phyloP scores from a whole-genome alignment of 371 early-diverging fungal species.

The Amoeboradix gromovi region DNA sequence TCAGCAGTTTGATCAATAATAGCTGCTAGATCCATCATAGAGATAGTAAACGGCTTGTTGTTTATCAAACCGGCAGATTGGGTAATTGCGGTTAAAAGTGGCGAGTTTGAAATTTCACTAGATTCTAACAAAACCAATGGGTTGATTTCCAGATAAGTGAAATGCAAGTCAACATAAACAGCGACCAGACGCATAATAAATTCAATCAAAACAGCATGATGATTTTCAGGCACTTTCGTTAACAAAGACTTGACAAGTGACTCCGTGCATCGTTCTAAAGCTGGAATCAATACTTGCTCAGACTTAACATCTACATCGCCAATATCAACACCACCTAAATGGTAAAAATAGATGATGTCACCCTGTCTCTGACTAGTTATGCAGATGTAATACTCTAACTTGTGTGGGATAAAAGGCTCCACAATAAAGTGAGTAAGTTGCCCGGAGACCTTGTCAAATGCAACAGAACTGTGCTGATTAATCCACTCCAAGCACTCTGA shows the following conservation, averaged over 20 bases:
- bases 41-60: conserved; percentile 31
- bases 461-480: conserved; percentile 27
- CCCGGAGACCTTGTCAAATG: conserved; percentile 57
- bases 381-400: conserved; percentile 80
- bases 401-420: conserved; percentile 83
- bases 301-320: conserved; percentile 97
- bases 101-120: not conserved
- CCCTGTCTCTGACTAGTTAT: conserved; percentile 82
- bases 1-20: conserved; percentile 93
- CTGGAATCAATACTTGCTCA: conserved; percentile 37
- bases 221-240: conserved; percentile 2
- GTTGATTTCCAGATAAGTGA: conserved; percentile 93
- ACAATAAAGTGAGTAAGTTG: conserved; percentile 68
- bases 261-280: conserved; percentile 27
- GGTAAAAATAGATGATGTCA: conserved; percentile 74
- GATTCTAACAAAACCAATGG: conserved; percentile 34
- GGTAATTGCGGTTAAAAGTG: conserved; percentile 18
- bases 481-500: conserved; percentile 57
- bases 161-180: conserved; percentile 77
- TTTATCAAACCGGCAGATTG: conserved; percentile 20
- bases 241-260: conserved; percentile 17
- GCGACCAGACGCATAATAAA: conserved; percentile 69
- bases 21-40: conserved; percentile 79
- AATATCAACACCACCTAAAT: conserved; percentile 88
- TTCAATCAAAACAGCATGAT: conserved; percentile 37